These are phyloP conservation scores for Litsea cubeba DNA, from an alignment of 164 flowering plant species.

Conservation along the genomic window DNA sequence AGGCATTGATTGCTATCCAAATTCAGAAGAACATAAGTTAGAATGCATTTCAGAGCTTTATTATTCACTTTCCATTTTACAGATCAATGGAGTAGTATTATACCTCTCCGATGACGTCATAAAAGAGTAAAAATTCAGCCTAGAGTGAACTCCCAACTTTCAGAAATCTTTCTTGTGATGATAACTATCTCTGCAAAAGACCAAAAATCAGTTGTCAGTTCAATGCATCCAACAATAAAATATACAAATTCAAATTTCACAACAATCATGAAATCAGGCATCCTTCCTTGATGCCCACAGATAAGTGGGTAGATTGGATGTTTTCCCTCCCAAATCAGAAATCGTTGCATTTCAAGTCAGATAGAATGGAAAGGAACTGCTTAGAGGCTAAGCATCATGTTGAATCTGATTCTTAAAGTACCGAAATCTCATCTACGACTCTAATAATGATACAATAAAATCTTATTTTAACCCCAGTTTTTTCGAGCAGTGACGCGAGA, in stretches of 20 bases:
- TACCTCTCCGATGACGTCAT: constrained; percentile 19
- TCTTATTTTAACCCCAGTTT: no score
- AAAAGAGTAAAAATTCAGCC: constrained; percentile 14
- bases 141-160: constrained; percentile 3
- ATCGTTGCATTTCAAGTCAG: no score
- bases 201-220: no score
- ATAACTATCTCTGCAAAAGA: constrained; percentile 19
- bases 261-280: background rate
- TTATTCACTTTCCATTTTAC: constrained; percentile 12
- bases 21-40: background rate
- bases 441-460: no score
- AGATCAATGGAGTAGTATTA: constrained; percentile 5
- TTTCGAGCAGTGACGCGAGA: no score
- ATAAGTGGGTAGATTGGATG: background rate
- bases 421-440: no score
- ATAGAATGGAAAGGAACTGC: background rate
- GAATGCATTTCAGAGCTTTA: background rate
- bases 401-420: no score
- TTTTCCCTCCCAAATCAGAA: no score
- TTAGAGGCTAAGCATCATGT: background rate
- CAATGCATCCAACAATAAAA: background rate
- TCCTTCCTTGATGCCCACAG: background rate
- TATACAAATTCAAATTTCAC: background rate
- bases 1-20: no score
- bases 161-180: background rate